A percentile compares a stretch with the other conserved stretches of the same genome.
Conservation (phyloP, 148 eudicot genomes). For the Rhododendron vialii region DNA sequence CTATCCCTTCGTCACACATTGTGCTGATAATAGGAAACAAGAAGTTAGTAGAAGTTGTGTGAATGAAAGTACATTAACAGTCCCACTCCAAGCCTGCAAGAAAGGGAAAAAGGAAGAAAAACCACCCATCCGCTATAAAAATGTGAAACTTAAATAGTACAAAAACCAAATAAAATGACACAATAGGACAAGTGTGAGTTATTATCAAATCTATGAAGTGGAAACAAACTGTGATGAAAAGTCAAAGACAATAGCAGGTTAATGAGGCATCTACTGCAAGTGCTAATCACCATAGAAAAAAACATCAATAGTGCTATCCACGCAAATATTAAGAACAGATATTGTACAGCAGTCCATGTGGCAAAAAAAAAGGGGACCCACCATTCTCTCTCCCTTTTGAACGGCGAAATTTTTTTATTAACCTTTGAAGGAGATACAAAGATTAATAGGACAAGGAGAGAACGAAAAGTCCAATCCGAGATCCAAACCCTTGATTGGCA, state of each 20-base stretch:
- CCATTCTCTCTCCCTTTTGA: too few relatives aligned
- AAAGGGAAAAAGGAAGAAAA: not conserved
- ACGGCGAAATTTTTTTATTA: too few relatives aligned
- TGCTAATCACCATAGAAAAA: not conserved
- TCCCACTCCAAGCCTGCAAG: not conserved
- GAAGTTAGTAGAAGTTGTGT: conserved; percentile 13
- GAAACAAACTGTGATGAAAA: not conserved
- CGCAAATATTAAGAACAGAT: too few relatives aligned
- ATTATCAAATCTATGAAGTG: not conserved
- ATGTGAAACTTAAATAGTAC: not conserved
- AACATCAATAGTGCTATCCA: too few relatives aligned
- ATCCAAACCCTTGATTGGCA: too few relatives aligned
- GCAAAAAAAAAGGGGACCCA: too few relatives aligned
- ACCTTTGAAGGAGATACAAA: too few relatives aligned
- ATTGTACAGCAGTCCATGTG: too few relatives aligned
- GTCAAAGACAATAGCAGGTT: not conserved
- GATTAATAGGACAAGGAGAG: too few relatives aligned
- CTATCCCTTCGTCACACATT: conserved; percentile 41
- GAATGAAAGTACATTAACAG: not conserved
- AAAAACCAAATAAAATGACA: not conserved
- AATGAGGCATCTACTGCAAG: not conserved
- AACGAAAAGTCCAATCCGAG: too few relatives aligned
- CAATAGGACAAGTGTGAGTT: not conserved
- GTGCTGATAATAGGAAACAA: conserved; percentile 46
- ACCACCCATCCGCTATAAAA: not conserved